Conservation (phyloP, 352 stramenopile genomes). For the Pythium dissimile region DNA sequence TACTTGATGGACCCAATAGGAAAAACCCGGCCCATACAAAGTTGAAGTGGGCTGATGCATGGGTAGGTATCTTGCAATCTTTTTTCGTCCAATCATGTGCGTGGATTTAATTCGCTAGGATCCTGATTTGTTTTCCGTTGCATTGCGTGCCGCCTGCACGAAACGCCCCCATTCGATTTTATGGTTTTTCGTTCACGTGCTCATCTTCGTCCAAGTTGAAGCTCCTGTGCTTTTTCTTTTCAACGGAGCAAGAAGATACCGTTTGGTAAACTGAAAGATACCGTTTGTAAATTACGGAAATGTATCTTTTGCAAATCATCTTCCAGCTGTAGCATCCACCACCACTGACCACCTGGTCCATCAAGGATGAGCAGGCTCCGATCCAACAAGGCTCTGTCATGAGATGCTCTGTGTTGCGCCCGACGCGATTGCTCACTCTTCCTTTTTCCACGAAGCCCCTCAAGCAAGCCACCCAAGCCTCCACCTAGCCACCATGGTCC, state of each 20-base stretch:
- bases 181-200: not conserved
- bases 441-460: slow-evolving; percentile 25
- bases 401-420: not conserved
- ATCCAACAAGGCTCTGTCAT: not conserved
- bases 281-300: slow-evolving; percentile 8
- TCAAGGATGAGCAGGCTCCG: not conserved
- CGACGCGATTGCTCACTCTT: slow-evolving; percentile 25
- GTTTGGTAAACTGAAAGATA: not conserved
- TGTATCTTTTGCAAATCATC: slow-evolving; percentile 13
- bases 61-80: slow-evolving; percentile 1
- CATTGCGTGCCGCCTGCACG: not conserved
- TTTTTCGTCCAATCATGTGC: slow-evolving; percentile 12
- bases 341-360: slow-evolving; percentile 4
- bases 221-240: not conserved
- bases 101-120: slow-evolving; percentile 4
- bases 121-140: slow-evolving; percentile 2
- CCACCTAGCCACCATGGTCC: slow-evolving; percentile 33
- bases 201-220: slow-evolving; percentile 2
- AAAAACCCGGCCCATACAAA: not conserved
- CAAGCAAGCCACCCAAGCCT: slow-evolving; percentile 8
- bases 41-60: slow-evolving; percentile 1
- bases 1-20: not conserved
- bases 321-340: slow-evolving; percentile 1
- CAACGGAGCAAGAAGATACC: not conserved
- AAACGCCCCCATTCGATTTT: slow-evolving; percentile 1